Evolutionary conservation across 805 yeast species (phyloP).

Genomic region (Soucietia sequanensis): DNA sequence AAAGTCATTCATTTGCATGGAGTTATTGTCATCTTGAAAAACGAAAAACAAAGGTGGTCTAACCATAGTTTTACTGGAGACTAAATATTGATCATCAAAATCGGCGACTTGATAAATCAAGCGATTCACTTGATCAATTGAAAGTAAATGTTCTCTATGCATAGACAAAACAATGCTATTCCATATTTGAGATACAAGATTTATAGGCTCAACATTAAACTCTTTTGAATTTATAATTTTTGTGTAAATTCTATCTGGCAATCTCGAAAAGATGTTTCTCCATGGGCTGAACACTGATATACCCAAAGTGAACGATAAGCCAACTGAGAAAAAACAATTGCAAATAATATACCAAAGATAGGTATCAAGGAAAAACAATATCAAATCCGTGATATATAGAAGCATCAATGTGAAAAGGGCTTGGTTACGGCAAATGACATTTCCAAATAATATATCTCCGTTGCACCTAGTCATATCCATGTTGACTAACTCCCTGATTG

Average conservation of each 20-base stretch:
- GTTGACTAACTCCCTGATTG: slow-evolving; percentile 25
- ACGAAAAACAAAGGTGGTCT: slow-evolving; percentile 47
- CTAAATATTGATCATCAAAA: slow-evolving; percentile 13
- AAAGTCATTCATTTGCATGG: slow-evolving; percentile 34
- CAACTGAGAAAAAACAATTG: slow-evolving; percentile 33
- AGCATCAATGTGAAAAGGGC: slow-evolving; percentile 23
- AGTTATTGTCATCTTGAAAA: slow-evolving; percentile 45
- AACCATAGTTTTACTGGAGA: slow-evolving; percentile 23
- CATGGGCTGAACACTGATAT: slow-evolving; percentile 38
- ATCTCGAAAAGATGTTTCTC: slow-evolving; percentile 31
- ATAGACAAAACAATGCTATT: slow-evolving; percentile 25
- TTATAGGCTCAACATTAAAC: slow-evolving; percentile 7
- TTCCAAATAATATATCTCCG: slow-evolving; percentile 25
- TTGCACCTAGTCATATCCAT: slow-evolving; percentile 26
- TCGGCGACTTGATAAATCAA: slow-evolving; percentile 24
- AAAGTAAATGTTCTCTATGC: slow-evolving; percentile 39
- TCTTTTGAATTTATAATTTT: slow-evolving; percentile 19
- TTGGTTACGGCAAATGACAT: slow-evolving; percentile 25
- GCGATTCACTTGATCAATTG: slow-evolving; percentile 39
- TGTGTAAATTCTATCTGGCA: slow-evolving; percentile 33
- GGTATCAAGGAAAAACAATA: slow-evolving; percentile 38
- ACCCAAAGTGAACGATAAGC: slow-evolving; percentile 29
- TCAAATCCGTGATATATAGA: slow-evolving; percentile 25
- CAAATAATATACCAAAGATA: slow-evolving; percentile 41
- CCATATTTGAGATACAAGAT: slow-evolving; percentile 26